phyloP scores from a whole-genome alignment of 2,329 filamentous ascomycete species.

The Colletotrichum sublineola region DNA sequence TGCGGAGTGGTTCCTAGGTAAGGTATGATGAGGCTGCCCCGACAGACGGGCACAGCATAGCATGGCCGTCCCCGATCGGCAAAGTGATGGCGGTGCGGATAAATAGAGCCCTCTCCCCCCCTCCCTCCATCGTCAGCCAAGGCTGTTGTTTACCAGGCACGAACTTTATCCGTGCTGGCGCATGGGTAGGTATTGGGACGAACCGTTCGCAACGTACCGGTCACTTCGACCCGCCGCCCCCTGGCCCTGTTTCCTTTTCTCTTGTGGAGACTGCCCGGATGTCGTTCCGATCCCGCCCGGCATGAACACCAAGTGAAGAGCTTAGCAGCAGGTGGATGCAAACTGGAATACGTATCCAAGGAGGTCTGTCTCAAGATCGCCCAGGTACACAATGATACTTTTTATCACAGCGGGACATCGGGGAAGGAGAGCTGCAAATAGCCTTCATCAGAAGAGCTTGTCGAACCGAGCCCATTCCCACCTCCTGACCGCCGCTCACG shows the following conservation, averaged over 20 bases:
- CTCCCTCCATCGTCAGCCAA: constrained; percentile 9
- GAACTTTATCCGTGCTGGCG: not conserved
- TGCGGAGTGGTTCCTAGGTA: not conserved
- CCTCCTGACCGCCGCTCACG: not conserved
- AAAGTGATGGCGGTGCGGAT: not conserved
- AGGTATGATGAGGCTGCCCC: not conserved
- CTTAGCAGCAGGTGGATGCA: too few relatives aligned
- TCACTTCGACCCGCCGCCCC: not conserved
- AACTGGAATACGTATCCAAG: too few relatives aligned
- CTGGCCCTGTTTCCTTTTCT: not conserved
- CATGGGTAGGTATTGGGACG: not conserved
- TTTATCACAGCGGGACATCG: too few relatives aligned
- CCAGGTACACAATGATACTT: too few relatives aligned
- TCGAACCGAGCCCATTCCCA: not conserved
- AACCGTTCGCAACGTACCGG: not conserved
- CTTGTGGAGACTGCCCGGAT: not conserved
- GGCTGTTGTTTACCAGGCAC: not conserved
- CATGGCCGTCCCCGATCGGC: too few relatives aligned
- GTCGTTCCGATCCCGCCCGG: not conserved
- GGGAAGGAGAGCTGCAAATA: not conserved
- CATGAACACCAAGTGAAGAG: not conserved
- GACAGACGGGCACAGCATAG: not conserved
- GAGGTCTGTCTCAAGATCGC: too few relatives aligned
- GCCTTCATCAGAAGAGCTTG: not conserved
- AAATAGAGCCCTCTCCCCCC: not conserved